A percentile compares a stretch with the other conserved stretches of the same genome.
These are phyloP conservation scores for Martensiomyces pterosporus DNA, from an alignment of 192 early-diverging fungal species.

Conservation along the genomic window DNA sequence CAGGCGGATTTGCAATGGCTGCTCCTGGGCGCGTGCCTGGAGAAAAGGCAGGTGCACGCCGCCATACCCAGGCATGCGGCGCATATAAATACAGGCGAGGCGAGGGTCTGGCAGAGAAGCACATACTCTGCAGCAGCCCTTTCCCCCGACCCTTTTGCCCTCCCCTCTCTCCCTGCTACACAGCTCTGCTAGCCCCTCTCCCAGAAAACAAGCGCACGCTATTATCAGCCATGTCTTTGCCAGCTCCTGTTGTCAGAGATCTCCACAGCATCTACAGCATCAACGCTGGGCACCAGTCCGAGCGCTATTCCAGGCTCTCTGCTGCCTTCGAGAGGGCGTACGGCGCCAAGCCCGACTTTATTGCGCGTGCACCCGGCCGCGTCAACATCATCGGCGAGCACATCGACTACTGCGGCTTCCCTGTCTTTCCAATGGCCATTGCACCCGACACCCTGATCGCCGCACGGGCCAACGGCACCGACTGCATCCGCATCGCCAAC, in stretches of 20 bases:
- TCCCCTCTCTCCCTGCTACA: too few species aligned
- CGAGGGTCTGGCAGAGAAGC: too few species aligned
- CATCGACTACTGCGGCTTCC: conserved; percentile 92
- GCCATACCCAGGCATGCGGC: too few species aligned
- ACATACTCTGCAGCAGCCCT: too few species aligned
- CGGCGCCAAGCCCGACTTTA: conserved; percentile 67
- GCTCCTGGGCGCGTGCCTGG: too few species aligned
- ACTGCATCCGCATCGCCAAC: conserved; percentile 27
- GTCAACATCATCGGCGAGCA: conserved; percentile 98
- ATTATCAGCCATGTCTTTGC: not conserved
- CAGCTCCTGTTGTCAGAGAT: conserved; percentile 13
- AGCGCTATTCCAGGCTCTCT: conserved; percentile 55
- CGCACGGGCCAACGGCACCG: conserved; percentile 22
- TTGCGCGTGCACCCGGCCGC: conserved; percentile 86
- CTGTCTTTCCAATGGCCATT: conserved; percentile 95
- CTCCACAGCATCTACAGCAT: conserved; percentile 34
- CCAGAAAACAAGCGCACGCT: too few species aligned
- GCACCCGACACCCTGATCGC: conserved; percentile 54
- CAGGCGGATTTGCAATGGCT: too few species aligned
- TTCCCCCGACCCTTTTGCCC: too few species aligned
- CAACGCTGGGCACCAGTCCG: conserved; percentile 11
- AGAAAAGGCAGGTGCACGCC: too few species aligned
- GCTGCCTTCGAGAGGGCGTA: conserved; percentile 52
- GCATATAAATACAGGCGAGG: too few species aligned
- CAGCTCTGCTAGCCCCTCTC: too few species aligned